Conservation (phyloP, 176 grass and related monocot species). For the Miscanthus lutarioriparius region DNA sequence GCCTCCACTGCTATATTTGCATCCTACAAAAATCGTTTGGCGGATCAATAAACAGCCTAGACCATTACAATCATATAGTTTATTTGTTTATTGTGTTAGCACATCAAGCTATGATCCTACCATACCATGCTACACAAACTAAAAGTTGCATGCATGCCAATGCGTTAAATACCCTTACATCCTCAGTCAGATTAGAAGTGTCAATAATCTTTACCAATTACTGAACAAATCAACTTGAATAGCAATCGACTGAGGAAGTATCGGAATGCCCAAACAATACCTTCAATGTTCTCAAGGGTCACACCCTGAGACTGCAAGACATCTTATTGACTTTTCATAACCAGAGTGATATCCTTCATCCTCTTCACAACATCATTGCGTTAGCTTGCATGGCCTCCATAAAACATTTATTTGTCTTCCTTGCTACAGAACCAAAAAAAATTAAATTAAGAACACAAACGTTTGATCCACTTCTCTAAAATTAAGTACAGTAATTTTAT, state of each 20-base stretch:
- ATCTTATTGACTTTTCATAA: conserved; percentile 79
- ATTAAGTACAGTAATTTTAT: not conserved
- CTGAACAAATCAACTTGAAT: not conserved
- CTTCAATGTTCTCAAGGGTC: conserved; percentile 66
- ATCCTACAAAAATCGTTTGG: not conserved
- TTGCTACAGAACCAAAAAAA: conserved; percentile 38
- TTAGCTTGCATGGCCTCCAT: conserved; percentile 85
- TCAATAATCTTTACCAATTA: not conserved
- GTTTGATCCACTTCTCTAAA: not conserved
- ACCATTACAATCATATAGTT: not conserved
- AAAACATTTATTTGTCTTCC: conserved; percentile 80
- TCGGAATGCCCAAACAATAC: not conserved
- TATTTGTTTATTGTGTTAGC: not conserved
- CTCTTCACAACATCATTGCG: conserved; percentile 71
- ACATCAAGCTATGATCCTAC: not conserved
- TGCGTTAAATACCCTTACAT: not conserved
- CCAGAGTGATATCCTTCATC: conserved; percentile 88
- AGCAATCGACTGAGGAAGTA: not conserved
- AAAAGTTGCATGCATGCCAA: not conserved
- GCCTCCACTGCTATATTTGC: not conserved
- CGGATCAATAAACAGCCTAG: not conserved
- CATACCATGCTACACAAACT: not conserved
- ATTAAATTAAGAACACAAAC: not conserved
- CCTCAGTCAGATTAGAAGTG: too few relatives aligned
- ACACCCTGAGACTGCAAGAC: conserved; percentile 64